Base-by-base conservation (phyloP, 768 basidiomycete genomes). In the Boletus huronensis region DNA sequence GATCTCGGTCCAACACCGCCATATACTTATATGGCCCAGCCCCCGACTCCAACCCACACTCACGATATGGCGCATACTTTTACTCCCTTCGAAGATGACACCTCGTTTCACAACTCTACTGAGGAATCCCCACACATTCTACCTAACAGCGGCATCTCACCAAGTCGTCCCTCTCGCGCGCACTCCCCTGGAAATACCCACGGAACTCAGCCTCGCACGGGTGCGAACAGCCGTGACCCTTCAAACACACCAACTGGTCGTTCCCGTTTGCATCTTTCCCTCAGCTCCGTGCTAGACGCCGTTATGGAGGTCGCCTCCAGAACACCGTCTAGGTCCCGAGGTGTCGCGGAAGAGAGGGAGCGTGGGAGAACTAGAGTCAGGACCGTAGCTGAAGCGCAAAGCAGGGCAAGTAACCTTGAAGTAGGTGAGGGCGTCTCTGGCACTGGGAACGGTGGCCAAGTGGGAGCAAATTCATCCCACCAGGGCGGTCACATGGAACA, bases 321-420 rank as follows among this genome's bases (percentile, higher is more conserved):
- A 54, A 6, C 55, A 43, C 44, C 59, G 16, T 57, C 64, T 5
- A 53, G 19, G 31, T 44, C 63, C 2, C 42, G 55, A 14, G 74
- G 73, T 46, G 52, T 72, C 17, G 73, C 75, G 5, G 77, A 79
- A 40, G 67, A 70, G 41, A 46, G 26, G 26, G 68, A 58, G 23
- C 63, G 62, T 31, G 65, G 65, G 23, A 64, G 65, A 32, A 43
- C 68, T 16, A 61, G 57, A 42, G 50, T 35, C 10, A 65, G 68
- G 39, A n/a, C 8, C 5, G 0, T 29, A n/a, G 17, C 25, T 11
- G 63, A n/a, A 26, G 54, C 46, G 10, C 52, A 53, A n/a, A 16
- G 5, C 31, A 26, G 35, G 19, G 23, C 11, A 41, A 26, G 14
- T n/a, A 23, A 7, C 31, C 40, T 23, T 28, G 59, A 34, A 45